phyloP scores from a whole-genome alignment of 106 monocot genomes.

The Alisma plantagoaquatica region DNA sequence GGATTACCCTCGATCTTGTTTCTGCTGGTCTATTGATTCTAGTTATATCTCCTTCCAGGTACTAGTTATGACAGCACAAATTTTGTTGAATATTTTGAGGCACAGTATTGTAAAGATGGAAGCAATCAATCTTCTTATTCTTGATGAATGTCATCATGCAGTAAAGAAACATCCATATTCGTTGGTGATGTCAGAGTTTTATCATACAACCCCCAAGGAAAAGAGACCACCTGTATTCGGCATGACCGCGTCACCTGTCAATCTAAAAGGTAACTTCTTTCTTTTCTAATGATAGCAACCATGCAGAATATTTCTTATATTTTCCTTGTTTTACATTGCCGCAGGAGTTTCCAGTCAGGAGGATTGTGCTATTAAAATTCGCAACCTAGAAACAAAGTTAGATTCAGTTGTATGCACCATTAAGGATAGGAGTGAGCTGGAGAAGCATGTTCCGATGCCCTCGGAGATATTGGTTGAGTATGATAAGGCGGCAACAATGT shows the following conservation, averaged over 20 bases:
- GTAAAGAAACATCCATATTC: slow-evolving; percentile 99
- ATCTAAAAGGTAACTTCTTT: slow-evolving; percentile 98
- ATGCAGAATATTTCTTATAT: background rate
- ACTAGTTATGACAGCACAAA: slow-evolving; percentile 99
- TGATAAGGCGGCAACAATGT: slow-evolving; percentile 82
- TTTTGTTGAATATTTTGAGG: slow-evolving; percentile 97
- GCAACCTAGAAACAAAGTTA: slow-evolving; percentile 94
- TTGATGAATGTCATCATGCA: slow-evolving; percentile 99
- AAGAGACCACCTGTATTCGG: slow-evolving; percentile 93
- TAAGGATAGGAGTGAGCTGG: slow-evolving; percentile 89
- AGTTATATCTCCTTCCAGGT: slow-evolving; percentile 40
- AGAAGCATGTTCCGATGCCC: slow-evolving; percentile 93
- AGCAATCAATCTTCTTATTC: slow-evolving; percentile 85
- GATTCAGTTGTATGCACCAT: slow-evolving; percentile 97
- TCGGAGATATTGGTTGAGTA: slow-evolving; percentile 71
- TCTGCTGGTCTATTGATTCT: background rate
- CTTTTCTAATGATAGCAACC: background rate
- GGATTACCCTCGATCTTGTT: too few relatives aligned
- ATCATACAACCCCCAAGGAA: slow-evolving; percentile 94
- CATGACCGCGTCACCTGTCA: slow-evolving; percentile 99
- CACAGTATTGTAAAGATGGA: slow-evolving; percentile 99
- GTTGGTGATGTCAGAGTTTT: slow-evolving; percentile 98
- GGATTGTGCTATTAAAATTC: slow-evolving; percentile 97
- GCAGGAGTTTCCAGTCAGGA: slow-evolving; percentile 97
- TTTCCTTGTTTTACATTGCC: background rate